Evolutionary conservation across 202 grass and related monocot species (phyloP).

Genomic region (Dendrocalamus latiflorus): DNA sequence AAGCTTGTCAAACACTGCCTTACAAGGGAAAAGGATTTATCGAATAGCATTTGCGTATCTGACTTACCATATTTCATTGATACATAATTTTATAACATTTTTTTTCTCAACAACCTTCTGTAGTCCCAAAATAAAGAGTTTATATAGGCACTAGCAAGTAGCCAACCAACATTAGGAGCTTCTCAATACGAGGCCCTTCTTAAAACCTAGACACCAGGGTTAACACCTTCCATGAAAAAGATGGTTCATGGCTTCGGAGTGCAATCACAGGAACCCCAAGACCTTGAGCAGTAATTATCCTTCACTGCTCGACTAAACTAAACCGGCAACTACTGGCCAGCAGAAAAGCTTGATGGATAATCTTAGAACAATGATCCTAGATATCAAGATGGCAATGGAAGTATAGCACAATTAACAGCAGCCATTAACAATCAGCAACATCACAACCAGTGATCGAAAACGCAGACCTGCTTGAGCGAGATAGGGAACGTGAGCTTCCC

Average conservation of each 20-base stretch:
- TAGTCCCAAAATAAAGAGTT: background rate
- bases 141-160: background rate
- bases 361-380: no score
- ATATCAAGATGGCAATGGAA: background rate
- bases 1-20: background rate
- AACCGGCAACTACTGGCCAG: background rate
- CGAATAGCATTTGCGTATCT: background rate
- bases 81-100: background rate
- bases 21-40: background rate
- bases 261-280: background rate
- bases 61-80: background rate
- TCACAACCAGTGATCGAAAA: background rate
- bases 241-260: background rate
- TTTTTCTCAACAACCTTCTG: background rate
- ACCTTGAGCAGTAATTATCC: background rate
- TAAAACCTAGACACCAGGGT: background rate
- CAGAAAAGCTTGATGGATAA: background rate
- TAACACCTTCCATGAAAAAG: slow-evolving; percentile 1
- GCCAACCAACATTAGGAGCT: background rate
- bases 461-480: slow-evolving; percentile 84
- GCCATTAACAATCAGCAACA: background rate
- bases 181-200: background rate
- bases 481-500: slow-evolving; percentile 80
- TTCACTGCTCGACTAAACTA: background rate
- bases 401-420: background rate